A percentile compares a stretch with the other conserved stretches of the same genome.
Evolutionary conservation across 495 filamentous ascomycete species (phyloP).

Genomic region (Parachaetomium inaequale): DNA sequence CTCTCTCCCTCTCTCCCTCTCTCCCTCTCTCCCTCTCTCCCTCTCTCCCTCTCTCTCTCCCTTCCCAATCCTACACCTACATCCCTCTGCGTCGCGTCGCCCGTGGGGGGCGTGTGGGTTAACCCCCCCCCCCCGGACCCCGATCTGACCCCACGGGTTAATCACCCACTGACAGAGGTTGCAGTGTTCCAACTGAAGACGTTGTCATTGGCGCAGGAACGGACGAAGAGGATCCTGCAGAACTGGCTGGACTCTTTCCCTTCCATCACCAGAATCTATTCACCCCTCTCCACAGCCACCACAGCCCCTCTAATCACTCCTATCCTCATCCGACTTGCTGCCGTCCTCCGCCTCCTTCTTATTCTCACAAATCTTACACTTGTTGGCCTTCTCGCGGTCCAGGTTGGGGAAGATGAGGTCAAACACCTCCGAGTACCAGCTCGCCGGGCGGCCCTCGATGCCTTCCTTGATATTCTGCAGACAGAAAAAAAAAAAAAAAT

Average conservation of each 20-base stretch:
- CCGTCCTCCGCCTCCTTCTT: constrained; percentile 46
- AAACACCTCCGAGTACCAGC: constrained; percentile 95
- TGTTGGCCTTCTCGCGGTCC: constrained; percentile 67
- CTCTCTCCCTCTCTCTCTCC: too few species aligned
- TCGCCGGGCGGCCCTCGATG: constrained; percentile 81
- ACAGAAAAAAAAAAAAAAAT: neutral
- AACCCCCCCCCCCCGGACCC: too few species aligned
- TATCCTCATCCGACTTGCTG: constrained; percentile 28
- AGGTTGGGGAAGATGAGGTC: constrained; percentile 82
- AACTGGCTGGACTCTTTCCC: neutral
- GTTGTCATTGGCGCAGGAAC: neutral
- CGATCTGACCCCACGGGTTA: too few species aligned
- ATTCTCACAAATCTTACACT: constrained; percentile 60
- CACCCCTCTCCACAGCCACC: neutral
- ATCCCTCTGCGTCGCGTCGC: neutral
- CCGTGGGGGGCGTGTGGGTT: neutral
- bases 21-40: too few species aligned
- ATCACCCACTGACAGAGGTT: neutral
- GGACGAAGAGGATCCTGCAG: neutral
- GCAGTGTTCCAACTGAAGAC: too few species aligned
- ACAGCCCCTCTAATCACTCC: constrained; percentile 30
- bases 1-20: too few species aligned
- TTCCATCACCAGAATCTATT: neutral
- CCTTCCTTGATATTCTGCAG: constrained; percentile 92
- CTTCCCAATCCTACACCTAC: too few species aligned